Evolutionary conservation across 169 alveolate species (phyloP).

Genomic region (Plasmodium chabaudi): DNA sequence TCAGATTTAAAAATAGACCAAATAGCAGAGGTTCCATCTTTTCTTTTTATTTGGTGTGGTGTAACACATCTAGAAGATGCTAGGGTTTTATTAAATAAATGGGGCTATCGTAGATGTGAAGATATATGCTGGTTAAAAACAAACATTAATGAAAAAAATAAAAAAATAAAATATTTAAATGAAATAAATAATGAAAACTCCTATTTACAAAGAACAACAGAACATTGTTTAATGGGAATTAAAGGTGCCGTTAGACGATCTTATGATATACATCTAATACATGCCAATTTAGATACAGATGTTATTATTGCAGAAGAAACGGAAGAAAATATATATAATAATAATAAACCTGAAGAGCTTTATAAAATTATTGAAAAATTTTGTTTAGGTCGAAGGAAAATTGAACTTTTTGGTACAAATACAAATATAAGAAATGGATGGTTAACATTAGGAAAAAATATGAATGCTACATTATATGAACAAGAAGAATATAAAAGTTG

Average conservation of each 20-base stretch:
- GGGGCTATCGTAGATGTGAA: slow-evolving; percentile 96
- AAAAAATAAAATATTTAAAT: slow-evolving; percentile 75
- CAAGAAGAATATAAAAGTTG: slow-evolving; percentile 86
- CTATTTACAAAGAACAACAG: slow-evolving; percentile 91
- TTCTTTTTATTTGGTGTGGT: slow-evolving; percentile 94
- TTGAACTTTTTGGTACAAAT: slow-evolving; percentile 93
- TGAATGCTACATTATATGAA: slow-evolving; percentile 83
- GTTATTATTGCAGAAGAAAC: slow-evolving; percentile 93
- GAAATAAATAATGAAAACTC: slow-evolving; percentile 75
- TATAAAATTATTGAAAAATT: slow-evolving; percentile 93
- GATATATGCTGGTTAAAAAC: slow-evolving; percentile 96
- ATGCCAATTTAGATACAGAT: slow-evolving; percentile 96
- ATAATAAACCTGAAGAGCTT: slow-evolving; percentile 92
- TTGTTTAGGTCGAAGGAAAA: slow-evolving; percentile 93
- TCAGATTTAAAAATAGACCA: slow-evolving; percentile 87
- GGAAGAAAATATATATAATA: slow-evolving; percentile 77
- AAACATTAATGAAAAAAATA: slow-evolving; percentile 83
- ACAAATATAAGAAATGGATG: slow-evolving; percentile 91
- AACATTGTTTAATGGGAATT: slow-evolving; percentile 95
- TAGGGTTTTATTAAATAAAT: slow-evolving; percentile 85
- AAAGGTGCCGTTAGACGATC: slow-evolving; percentile 93
- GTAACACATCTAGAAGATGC: slow-evolving; percentile 90
- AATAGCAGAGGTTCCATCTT: slow-evolving; percentile 92
- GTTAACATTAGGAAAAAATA: slow-evolving; percentile 91
- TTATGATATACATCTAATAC: slow-evolving; percentile 92